A percentile compares a stretch with the other conserved stretches of the same genome.
Evolutionary conservation across 331 rosid genomes (phyloP).

Genomic region (Malus hybrid): DNA sequence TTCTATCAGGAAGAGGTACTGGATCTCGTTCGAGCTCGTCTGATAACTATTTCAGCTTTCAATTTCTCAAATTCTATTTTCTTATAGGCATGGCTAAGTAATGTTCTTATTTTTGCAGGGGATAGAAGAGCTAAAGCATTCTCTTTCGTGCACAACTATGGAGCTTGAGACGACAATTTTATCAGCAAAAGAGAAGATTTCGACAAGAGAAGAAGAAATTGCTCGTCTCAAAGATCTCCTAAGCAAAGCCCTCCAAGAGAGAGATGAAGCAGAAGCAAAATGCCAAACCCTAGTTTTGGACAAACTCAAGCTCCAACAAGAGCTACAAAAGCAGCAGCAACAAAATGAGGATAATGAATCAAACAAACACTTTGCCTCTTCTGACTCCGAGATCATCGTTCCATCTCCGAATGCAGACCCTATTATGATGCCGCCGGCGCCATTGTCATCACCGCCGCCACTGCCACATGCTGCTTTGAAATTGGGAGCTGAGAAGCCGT

Average conservation of each 20-base stretch:
- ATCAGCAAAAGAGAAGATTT: slow-evolving; percentile 58
- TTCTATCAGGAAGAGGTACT: slow-evolving; percentile 51
- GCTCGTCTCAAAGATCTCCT: slow-evolving; percentile 38
- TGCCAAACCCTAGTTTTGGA: slow-evolving; percentile 53
- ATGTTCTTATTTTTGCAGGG: slow-evolving; percentile 39
- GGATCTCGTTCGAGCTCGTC: too few species aligned
- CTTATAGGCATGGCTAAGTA: slow-evolving; percentile 1
- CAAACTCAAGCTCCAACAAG: slow-evolving; percentile 33
- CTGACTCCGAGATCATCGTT: slow-evolving; percentile 36
- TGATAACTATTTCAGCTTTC: too few species aligned
- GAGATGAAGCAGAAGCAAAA: slow-evolving; percentile 54
- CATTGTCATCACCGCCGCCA: not conserved
- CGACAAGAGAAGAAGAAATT: slow-evolving; percentile 55
- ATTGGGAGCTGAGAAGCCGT: slow-evolving; percentile 36
- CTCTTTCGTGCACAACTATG: slow-evolving; percentile 47
- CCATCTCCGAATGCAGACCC: slow-evolving; percentile 28
- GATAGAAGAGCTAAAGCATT: slow-evolving; percentile 46
- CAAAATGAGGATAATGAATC: slow-evolving; percentile 24
- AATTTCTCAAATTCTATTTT: not conserved
- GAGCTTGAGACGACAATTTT: slow-evolving; percentile 69
- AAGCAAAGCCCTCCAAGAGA: slow-evolving; percentile 50
- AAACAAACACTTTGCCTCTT: slow-evolving; percentile 22
- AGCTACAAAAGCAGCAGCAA: slow-evolving; percentile 24
- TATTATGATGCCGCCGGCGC: not conserved
- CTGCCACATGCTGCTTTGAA: slow-evolving; percentile 15